Conservation (phyloP, 257 asterid genomes). For the Anisodus acutangulus region DNA sequence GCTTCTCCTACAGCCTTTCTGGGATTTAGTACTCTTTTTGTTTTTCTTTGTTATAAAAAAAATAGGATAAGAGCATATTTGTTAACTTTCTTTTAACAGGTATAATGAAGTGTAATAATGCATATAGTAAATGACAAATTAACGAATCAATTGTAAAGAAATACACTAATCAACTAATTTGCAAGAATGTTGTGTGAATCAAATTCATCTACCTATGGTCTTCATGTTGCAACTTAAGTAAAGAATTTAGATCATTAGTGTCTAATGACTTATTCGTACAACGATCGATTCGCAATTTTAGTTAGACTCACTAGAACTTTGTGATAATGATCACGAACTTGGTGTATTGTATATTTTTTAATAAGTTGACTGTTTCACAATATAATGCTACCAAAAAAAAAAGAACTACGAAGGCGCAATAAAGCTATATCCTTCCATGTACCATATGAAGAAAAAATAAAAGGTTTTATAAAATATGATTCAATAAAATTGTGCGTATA, state of each 20-base stretch:
- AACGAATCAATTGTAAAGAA: not conserved
- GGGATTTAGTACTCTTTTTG: conserved; percentile 31
- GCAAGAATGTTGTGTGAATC: not conserved
- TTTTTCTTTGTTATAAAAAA: conserved; percentile 22
- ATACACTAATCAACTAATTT: too few relatives aligned
- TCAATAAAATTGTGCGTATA: too few relatives aligned
- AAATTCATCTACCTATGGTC: not conserved
- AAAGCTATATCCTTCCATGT: too few relatives aligned
- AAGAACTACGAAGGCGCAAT: too few relatives aligned
- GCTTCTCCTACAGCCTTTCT: conserved; percentile 28
- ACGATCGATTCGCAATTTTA: not conserved
- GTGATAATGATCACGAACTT: not conserved
- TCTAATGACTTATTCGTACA: not conserved
- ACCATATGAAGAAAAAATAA: too few relatives aligned
- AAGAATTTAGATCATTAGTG: not conserved
- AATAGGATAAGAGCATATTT: not conserved
- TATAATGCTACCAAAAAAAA: not conserved
- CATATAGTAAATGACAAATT: not conserved
- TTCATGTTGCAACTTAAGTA: not conserved
- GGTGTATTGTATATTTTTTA: not conserved
- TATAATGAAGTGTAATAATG: conserved; percentile 10
- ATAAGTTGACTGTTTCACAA: not conserved
- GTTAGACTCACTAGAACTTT: not conserved
- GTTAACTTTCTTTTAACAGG: not conserved
- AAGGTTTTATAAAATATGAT: too few relatives aligned